These are phyloP conservation scores for Lithocarpus polystachyus DNA, from an alignment of 306 rosid genomes.

Conservation along the genomic window DNA sequence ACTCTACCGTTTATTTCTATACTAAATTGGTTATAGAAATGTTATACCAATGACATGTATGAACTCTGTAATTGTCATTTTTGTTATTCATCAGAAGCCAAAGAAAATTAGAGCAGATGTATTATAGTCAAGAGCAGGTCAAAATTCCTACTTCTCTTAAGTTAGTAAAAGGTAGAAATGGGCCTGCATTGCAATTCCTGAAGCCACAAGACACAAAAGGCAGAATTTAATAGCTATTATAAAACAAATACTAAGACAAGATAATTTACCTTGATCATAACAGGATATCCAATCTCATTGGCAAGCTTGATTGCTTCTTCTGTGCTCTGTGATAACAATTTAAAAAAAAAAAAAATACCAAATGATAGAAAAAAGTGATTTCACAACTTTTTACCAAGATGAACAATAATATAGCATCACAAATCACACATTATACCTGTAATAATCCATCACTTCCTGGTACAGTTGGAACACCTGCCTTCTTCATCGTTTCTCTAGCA, in stretches of 20 bases:
- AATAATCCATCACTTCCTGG: constrained; percentile 82
- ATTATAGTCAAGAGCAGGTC: neutral
- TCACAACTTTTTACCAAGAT: neutral
- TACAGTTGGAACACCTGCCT: constrained; percentile 79
- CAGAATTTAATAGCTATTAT: neutral
- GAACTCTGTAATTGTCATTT: neutral
- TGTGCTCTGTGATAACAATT: constrained; percentile 55
- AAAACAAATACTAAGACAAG: constrained; percentile 6
- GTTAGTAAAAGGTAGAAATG: neutral
- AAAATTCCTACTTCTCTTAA: neutral
- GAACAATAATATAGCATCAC: constrained; percentile 20
- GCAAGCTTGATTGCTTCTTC: constrained; percentile 91
- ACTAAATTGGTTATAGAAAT: neutral
- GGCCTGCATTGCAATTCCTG: constrained; percentile 16
- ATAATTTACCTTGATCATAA: constrained; percentile 85
- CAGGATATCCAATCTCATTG: constrained; percentile 90
- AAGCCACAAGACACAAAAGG: neutral
- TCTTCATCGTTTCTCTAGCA: constrained; percentile 92
- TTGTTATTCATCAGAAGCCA: neutral
- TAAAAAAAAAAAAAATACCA: neutral
- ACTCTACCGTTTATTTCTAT: neutral
- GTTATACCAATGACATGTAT: too few species aligned
- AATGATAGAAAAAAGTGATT: constrained; percentile 16
- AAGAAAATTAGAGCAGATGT: neutral
- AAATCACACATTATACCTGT: constrained; percentile 53